Percentiles rank a stretch among this genome's conserved stretches.
Evolutionary conservation across 2,329 filamentous ascomycete genomes (phyloP).

Genomic region (Septoria linicola): DNA sequence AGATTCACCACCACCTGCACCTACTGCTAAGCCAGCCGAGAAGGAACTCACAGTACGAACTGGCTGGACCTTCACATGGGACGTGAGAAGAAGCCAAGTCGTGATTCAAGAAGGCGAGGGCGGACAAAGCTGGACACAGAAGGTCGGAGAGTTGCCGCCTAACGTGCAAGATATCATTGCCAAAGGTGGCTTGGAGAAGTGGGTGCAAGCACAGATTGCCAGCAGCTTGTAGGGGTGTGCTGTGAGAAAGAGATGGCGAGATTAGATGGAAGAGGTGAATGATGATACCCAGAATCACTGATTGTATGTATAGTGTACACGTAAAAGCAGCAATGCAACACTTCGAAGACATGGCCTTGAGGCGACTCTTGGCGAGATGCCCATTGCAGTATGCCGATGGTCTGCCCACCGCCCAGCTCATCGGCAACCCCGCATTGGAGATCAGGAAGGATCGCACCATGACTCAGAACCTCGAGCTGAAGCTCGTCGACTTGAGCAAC

Average conservation of each 20-base stretch:
- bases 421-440: too few relatives aligned
- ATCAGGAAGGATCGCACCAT: too few relatives aligned
- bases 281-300: slow-evolving; percentile 12
- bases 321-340: too few relatives aligned
- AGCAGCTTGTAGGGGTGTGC: slow-evolving; percentile 20
- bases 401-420: too few relatives aligned
- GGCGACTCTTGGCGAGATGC: too few relatives aligned
- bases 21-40: slow-evolving; percentile 39
- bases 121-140: slow-evolving; percentile 71
- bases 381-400: too few relatives aligned
- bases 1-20: slow-evolving; percentile 50
- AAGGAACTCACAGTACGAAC: slow-evolving; percentile 69
- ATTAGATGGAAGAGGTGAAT: background rate
- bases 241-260: too few relatives aligned
- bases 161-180: slow-evolving; percentile 85
- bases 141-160: slow-evolving; percentile 77
- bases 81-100: slow-evolving; percentile 70
- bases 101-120: slow-evolving; percentile 67
- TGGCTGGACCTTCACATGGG: slow-evolving; percentile 81
- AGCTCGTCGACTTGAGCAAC: too few relatives aligned
- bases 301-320: background rate
- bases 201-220: slow-evolving; percentile 71
- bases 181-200: slow-evolving; percentile 73
- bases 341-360: too few relatives aligned
- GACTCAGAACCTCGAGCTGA: too few relatives aligned